Conservation (phyloP, 139 green algal genomes). For the Chlorella vulgaris region DNA sequence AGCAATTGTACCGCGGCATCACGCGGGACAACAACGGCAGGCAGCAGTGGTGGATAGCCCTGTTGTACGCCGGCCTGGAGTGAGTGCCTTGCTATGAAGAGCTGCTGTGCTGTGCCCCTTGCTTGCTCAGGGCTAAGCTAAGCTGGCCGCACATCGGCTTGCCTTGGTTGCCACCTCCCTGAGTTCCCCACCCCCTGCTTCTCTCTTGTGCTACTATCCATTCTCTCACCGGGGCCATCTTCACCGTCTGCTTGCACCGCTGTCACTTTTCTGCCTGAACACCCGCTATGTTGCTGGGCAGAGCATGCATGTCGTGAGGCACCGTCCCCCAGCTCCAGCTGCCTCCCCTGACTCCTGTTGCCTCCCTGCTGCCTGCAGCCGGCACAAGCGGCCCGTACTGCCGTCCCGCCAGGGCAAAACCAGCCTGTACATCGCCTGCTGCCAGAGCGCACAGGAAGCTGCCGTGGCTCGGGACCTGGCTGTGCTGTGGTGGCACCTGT, state of each 20-base stretch:
- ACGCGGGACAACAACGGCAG: conserved; percentile 7
- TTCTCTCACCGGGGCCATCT: no score
- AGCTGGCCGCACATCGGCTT: no score
- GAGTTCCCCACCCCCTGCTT: no score
- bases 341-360: neutral
- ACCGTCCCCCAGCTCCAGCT: neutral
- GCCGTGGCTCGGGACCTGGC: conserved; percentile 1
- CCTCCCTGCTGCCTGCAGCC: neutral
- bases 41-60: conserved; percentile 7
- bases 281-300: no score
- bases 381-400: conserved; percentile 8
- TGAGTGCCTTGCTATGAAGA: neutral
- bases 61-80: conserved; percentile 20
- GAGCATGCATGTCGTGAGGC: neutral
- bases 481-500: conserved; percentile 11
- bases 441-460: neutral
- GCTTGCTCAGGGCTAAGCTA: no score
- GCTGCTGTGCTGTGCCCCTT: neutral
- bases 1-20: neutral
- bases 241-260: no score
- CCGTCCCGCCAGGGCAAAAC: neutral
- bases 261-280: no score
- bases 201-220: no score
- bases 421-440: conserved; percentile 13
- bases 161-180: no score